Base-by-base conservation (phyloP, 179 eudicot species). In the Beta macrorhiza region DNA sequence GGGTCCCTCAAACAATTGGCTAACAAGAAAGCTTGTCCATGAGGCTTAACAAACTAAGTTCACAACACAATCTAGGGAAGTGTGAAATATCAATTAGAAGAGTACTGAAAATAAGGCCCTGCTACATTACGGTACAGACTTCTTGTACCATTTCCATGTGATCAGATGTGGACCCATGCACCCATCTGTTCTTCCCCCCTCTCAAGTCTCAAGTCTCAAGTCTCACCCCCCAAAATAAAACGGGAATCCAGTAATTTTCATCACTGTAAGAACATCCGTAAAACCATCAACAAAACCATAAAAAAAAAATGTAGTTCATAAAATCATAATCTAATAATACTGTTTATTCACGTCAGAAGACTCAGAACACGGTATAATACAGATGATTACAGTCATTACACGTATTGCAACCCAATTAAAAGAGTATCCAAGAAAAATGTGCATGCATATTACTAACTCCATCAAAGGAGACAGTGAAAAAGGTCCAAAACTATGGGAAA, bases 401-500 rank as follows among this genome's bases (percentile, higher is more conserved):
- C 11, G 37, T 53, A 76, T 1, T 19, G 53, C 53, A 75, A 37
- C 29, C 7, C 78, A 76, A 5, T 45, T 51, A 58, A 5, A 32
- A 20, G 79, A 59, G 17, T 59, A 61, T 13, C n/a, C 61, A 5
- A 53, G 5, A 67, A 57, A 51, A 19, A 59, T 29, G 62, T 22
- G 29, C 71, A 76, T 47, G 45, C 80, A 81, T 76, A 71, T 76
- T 80, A 25, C 53, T n/a, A 63, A 74, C 53, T 51, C 53, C 11
- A 80, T 3, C 72, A 56, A 8, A 9, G 62, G 16, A 56, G 37
- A 57, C 7, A 11, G n/a, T 47, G 13, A 72, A 0, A 63, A 65
- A 37, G 42, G 42, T 37, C 42, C 42, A 37, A 3, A 19, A 77
- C 29, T 78, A 22, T 32, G 15, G 32, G 13, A 52, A 5, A 3